Evolutionary conservation across 176 grass and related monocot species (phyloP).

Genomic region (Triticum monococcum): DNA sequence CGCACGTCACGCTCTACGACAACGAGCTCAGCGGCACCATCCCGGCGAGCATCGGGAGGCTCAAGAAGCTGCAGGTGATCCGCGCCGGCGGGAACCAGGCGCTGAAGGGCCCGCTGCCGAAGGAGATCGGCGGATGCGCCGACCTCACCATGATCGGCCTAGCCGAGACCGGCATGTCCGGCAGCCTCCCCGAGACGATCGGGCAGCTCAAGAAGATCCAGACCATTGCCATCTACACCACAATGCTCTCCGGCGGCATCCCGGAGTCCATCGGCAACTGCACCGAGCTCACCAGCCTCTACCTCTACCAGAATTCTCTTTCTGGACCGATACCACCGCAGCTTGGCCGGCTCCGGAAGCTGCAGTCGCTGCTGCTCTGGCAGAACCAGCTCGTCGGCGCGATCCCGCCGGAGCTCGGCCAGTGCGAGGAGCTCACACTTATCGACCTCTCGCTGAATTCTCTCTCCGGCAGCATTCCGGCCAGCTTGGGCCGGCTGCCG

Average conservation of each 20-base stretch:
- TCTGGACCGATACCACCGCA: constrained; percentile 62
- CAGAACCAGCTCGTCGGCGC: constrained; percentile 83
- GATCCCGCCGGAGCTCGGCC: constrained; percentile 71
- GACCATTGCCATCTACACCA: constrained; percentile 93
- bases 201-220: constrained; percentile 78
- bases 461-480: constrained; percentile 69
- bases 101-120: constrained; percentile 68
- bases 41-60: constrained; percentile 62
- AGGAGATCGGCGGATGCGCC: constrained; percentile 77
- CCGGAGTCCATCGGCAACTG: constrained; percentile 91
- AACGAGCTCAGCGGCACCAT: constrained; percentile 71
- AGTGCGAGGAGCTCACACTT: constrained; percentile 59
- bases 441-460: constrained; percentile 85
- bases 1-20: constrained; percentile 66
- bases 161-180: constrained; percentile 82
- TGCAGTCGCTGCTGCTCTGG: constrained; percentile 88
- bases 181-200: constrained; percentile 77
- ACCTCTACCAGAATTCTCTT: constrained; percentile 91
- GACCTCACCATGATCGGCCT: constrained; percentile 74
- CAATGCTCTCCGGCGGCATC: constrained; percentile 68
- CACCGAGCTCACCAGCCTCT: constrained; percentile 79
- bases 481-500: constrained; percentile 44
- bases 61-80: constrained; percentile 74
- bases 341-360: constrained; percentile 59
- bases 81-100: constrained; percentile 81